phyloP scores from a whole-genome alignment of 352 stramenopile genomes.

The Pythium aquatile region DNA sequence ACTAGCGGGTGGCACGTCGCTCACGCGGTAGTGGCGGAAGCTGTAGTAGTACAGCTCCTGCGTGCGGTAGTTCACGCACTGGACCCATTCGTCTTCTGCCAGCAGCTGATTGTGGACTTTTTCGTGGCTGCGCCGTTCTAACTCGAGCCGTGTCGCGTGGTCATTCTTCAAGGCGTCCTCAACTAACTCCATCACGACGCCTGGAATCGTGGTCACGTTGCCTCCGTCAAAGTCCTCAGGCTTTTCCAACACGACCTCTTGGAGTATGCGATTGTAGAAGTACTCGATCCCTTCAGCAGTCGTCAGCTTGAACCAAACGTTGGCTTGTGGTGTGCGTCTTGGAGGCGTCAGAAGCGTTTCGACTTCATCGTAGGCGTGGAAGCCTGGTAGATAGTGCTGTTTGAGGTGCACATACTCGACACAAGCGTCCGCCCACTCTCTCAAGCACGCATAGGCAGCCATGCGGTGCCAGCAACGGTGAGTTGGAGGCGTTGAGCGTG shows the following conservation, averaged over 20 bases:
- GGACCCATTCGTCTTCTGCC: conserved; percentile 65
- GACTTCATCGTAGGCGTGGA: conserved; percentile 41
- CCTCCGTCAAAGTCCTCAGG: conserved; percentile 60
- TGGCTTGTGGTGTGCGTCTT: conserved; percentile 45
- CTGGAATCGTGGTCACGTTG: conserved; percentile 44
- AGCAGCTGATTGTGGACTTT: conserved; percentile 41
- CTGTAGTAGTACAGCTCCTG: conserved; percentile 68
- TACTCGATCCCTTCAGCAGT: conserved; percentile 46
- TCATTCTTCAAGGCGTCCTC: conserved; percentile 40
- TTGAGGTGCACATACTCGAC: conserved; percentile 56
- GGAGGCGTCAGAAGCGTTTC: conserved; percentile 46
- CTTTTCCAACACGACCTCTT: conserved; percentile 38
- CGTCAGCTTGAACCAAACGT: conserved; percentile 62
- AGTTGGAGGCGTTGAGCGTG: conserved; percentile 13
- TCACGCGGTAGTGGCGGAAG: conserved; percentile 48
- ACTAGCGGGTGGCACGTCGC: conserved; percentile 35
- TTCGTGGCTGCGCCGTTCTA: conserved; percentile 49
- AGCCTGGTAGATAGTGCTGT: conserved; percentile 46
- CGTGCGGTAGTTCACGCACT: conserved; percentile 48
- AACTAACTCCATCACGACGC: conserved; percentile 47
- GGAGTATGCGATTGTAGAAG: conserved; percentile 64
- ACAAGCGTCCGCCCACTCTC: conserved; percentile 49
- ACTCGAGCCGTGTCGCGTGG: conserved; percentile 41
- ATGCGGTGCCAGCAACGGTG: conserved; percentile 61
- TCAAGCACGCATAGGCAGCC: conserved; percentile 46